Evolutionary conservation across 495 filamentous ascomycete species (phyloP), one percentile per base, ranked within the genome.

Genomic region (Clavariopsis aquatica): DNA sequence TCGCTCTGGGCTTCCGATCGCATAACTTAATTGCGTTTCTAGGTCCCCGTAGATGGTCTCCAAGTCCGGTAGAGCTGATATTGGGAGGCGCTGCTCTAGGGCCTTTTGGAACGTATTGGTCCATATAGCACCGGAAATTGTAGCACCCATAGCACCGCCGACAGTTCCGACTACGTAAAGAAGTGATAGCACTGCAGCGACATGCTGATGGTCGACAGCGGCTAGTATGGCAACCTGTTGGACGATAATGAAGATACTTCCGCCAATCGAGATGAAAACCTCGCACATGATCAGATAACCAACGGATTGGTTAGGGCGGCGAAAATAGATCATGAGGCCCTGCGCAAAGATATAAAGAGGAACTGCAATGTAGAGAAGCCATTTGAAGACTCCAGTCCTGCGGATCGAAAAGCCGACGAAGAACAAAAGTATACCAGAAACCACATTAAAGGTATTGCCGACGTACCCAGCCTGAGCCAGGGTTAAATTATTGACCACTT

Each of bases 261-360:
- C 88, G 17, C 79, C 79, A 52, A 92, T 83, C 22, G 88, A 85
- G 67, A 91, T 89, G 75, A 91, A 86, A 72, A 91, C 88, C 74
- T 91, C 87, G 66, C 84, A 87, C 85, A 90, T 89, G 75, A 90
- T 77, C 20, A 92, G 75, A 72, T 86, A 89, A 20, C 86, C 87
- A 51, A 90, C 78, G 51, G 78, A 69, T 17, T 75, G 73, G 31
- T 81, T 36, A 13, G 31, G 31, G 75, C 3, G 78, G 73, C 55
- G 82, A 36, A 36, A 36, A 13, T 36, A 36, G 31, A 36, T 36
- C 31, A 36, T 36, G 6, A 36, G 13, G 13, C 31, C 31, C 13
- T 36, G 31, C 6, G 6, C 31, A 6, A 36, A 36, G 31, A 36
- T 36, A 13, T 36, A 36, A 13, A 36, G 6, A 6, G 31, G 31